Evolutionary conservation across 2,329 filamentous ascomycete species (phyloP), one percentile per base, ranked within the genome.

Genomic region (Botrytis pseudocinerea): DNA sequence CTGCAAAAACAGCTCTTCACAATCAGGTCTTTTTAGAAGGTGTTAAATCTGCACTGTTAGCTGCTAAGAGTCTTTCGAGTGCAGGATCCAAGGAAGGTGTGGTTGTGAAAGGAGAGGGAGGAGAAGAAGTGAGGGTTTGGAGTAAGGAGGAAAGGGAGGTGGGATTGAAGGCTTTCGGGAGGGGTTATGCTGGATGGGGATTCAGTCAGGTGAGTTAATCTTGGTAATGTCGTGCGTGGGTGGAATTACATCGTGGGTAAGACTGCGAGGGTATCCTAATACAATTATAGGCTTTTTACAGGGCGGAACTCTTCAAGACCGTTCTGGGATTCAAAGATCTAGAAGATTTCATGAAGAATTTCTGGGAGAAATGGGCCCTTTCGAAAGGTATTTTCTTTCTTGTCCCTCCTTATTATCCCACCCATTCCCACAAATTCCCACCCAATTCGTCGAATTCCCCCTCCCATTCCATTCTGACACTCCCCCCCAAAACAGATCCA

Each of bases 141-240:
- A 86, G 83, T 3, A 81, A 82, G 0, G 84, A 87, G 69, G 86
- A 91, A 75, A 87, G 80, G 65, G 83, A 84, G 25, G 82, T 84
- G 32, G 90, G 88, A 0, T 79, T 95, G 59, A 94, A 91, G 78
- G 92, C 93, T 0, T 87, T 95, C 73, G 92, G 87, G 0, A 86
- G 92, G 62, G 92, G 90, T 0, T 96, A 96, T 81, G 92, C 93
- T 1, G 93, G 92, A 0, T 96, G 90, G 92, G 93, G 93, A 0
- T 92, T 95, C 78, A 92, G 89, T 69, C 92, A 95, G 78, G 87
- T 73, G 28, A 51, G 63, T 70, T 28, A 25, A 42, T 25, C 35
- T n/a, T 40, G 32, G 32, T 20, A 12, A 48, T 1, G 1, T 38
- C 5, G 42, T 10, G 54, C 5, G 42, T 10, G 54, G 68, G 20